Evolutionary conservation across 129 eudicot species (phyloP), one percentile per base, ranked within the genome.

Genomic region (Saussurea involucrata): DNA sequence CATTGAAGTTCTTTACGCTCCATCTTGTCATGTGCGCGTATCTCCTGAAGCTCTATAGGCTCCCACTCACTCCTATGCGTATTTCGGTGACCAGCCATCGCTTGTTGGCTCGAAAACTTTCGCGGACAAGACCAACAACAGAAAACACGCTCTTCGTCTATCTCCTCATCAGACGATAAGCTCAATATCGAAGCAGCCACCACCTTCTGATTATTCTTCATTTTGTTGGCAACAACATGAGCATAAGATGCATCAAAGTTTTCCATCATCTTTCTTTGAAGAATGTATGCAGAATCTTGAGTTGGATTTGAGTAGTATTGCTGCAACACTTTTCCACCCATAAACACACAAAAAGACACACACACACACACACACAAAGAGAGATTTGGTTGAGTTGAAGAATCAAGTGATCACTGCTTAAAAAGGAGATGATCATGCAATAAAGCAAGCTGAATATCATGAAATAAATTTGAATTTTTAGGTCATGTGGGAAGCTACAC

Each of bases 21-120:
- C 72, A 63, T 24, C 37, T 36, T 75, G 18, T 27, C 24, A 44
- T 20, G 70, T n/a, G 6, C 66, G 10, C 46, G 24, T 15, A 0
- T 11, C 15, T 33, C 55, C 27, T 20, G 24, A 20, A 63, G 36
- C 12, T 40, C 25, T 20, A 31, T n/a, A 31, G 57, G 3, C 77
- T 20, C 67, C 79, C 79, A 80, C 37, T 74, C 84, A 8, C 70
- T 42, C 69, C 74, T 66, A 28, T 80, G 84, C 1, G 36, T 11
- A 21, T 80, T 74, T 0, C 75, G 21, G 2, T 80, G 84, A 36
- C 84, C 84, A 36, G 84, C 84, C 75, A 80, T 24, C 1, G 84
- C 84, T 18, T 74, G 68, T 74, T 80, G 84, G 61, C 53, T 22
- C 8, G 75, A 36, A 80, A 80, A 80, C 53, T 57, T 68, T 5